Evolutionary conservation across 805 yeast species (phyloP), one percentile per base, ranked within the genome.

Genomic region (Kodamaea neixiangensis): DNA sequence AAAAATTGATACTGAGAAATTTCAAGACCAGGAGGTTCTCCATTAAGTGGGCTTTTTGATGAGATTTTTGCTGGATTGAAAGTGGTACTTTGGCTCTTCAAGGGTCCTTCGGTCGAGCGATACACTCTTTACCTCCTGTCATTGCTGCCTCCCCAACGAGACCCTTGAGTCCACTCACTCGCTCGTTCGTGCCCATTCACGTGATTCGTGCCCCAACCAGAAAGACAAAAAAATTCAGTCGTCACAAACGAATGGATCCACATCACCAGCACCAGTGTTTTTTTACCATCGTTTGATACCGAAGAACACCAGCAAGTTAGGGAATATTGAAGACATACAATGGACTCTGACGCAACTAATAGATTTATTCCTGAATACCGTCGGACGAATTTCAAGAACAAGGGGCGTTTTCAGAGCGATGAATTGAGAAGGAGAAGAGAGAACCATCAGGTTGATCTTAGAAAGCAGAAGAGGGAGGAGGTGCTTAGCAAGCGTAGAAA

Each of bases 361-460:
- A 87, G 92, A 73, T 93, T 89, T 71, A 89, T 94, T 54, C 99
- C 99, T 44, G 98, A 94, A 72, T 93, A 93, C 72, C 91, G 99
- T 73, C 89, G 97, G 72, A 91, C 97, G 39, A 89, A 87, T 66
- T 94, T 89, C 78, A 94, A 94, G 70, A 93, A 94, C 76, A 89
- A 92, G 69, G 90, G 94, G 56, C 83, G 96, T 66, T 94, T 94
- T 67, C 87, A 88, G 63, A 89, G 90, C 52, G 99, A 94, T 68
- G 99, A 94, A 77, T 83, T 94, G 62, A 89, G 99, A 72, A 91
- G 98, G 71, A 87, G 99, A 69, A 87, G 98, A 71, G 99, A 93
- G 70, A 96, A 89, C 51, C 97, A 93, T 63, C 97, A 93, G 72
- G 96, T 94, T 53, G 98, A 92, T 68, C 79, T 94, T 64, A 83